A percentile compares a stretch with the other conserved stretches of the same genome.
phyloP scores from a whole-genome alignment of 1,284 basidiomycete species.

The Phenoliferia sp. region DNA sequence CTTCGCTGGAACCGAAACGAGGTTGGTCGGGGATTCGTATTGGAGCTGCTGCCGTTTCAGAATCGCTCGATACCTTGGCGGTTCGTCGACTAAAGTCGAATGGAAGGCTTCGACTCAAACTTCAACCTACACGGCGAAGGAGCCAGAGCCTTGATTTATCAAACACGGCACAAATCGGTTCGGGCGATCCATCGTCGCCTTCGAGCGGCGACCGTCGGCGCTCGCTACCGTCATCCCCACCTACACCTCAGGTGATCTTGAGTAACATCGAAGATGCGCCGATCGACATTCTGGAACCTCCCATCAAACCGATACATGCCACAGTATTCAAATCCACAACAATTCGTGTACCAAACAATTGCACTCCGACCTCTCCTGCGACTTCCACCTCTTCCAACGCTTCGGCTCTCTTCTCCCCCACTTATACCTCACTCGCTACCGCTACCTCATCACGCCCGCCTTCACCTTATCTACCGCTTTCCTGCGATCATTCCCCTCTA shows the following conservation, averaged over 20 bases:
- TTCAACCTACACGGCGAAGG: neutral
- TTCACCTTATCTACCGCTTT: neutral
- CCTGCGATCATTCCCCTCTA: neutral
- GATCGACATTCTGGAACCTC: too few relatives aligned
- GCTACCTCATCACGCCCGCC: neutral
- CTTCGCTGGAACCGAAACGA: neutral
- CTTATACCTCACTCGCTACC: neutral
- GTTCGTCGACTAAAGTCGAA: slow-evolving; percentile 5
- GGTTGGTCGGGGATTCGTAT: neutral
- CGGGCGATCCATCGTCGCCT: too few relatives aligned
- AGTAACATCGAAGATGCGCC: too few relatives aligned
- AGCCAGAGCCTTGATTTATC: slow-evolving; percentile 26
- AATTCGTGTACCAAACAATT: too few relatives aligned
- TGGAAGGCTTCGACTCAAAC: neutral
- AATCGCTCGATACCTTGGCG: slow-evolving; percentile 13
- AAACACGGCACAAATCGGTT: too few relatives aligned
- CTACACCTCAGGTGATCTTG: too few relatives aligned
- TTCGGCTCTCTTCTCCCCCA: neutral
- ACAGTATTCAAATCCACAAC: too few relatives aligned
- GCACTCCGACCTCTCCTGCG: neutral
- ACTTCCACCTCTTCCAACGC: neutral
- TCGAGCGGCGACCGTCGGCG: too few relatives aligned
- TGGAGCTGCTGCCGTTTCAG: neutral
- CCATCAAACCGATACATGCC: too few relatives aligned
- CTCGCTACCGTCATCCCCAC: too few relatives aligned